These are phyloP conservation scores for Pythium utonaiense DNA, from an alignment of 352 stramenopile genomes.

Conservation along the genomic window DNA sequence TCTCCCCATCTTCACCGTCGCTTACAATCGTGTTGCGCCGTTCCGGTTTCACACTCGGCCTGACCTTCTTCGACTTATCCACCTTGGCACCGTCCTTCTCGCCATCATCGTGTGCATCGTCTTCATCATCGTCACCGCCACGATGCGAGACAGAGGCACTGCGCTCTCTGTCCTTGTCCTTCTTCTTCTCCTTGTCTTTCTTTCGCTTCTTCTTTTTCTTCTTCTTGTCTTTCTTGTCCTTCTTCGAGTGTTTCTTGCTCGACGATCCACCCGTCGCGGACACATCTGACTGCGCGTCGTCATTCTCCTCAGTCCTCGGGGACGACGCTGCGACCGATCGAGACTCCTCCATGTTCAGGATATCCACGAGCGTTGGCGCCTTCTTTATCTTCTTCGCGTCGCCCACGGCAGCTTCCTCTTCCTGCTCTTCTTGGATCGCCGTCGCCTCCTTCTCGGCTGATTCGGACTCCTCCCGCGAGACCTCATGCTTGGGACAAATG, in stretches of 20 bases:
- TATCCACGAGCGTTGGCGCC: constrained; percentile 8
- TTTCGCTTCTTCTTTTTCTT: constrained; percentile 69
- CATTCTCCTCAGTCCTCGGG: constrained; percentile 22
- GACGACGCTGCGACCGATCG: constrained; percentile 19
- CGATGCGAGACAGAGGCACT: background rate
- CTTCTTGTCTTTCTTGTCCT: constrained; percentile 42
- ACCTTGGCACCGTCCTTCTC: constrained; percentile 9
- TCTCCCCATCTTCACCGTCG: background rate
- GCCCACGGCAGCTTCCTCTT: background rate
- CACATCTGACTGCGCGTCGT: constrained; percentile 27
- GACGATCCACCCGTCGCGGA: constrained; percentile 32
- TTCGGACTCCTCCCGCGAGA: background rate
- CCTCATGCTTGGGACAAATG: constrained; percentile 62
- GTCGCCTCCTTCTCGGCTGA: background rate
- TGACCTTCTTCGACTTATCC: constrained; percentile 12
- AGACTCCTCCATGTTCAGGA: constrained; percentile 6
- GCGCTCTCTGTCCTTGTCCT: constrained; percentile 20
- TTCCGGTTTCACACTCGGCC: constrained; percentile 1
- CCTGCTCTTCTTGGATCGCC: background rate
- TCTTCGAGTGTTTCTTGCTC: constrained; percentile 32
- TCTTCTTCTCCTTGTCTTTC: constrained; percentile 39
- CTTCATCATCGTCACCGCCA: constrained; percentile 14
- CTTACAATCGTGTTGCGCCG: background rate
- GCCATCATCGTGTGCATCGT: constrained; percentile 18
- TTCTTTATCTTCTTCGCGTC: constrained; percentile 9